Conservation (phyloP, 2,329 filamentous ascomycete species). For the Fusarium cicatricum region DNA sequence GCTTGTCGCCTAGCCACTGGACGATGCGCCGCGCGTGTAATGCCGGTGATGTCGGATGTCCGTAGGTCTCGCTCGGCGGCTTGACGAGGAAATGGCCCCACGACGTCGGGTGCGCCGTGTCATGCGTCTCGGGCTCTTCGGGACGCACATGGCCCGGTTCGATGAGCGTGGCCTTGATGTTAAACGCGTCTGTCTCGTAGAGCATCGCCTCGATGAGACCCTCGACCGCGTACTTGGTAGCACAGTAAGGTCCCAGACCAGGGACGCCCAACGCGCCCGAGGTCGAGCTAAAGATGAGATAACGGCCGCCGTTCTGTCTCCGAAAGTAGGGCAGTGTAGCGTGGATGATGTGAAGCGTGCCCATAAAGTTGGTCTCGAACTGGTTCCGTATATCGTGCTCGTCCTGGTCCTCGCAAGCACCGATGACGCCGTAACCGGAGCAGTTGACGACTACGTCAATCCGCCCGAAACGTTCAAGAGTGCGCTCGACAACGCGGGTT, state of each 20-base stretch:
- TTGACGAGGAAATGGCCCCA: slow-evolving; percentile 96
- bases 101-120: slow-evolving; percentile 69
- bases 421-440: slow-evolving; percentile 94
- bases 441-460: slow-evolving; percentile 94
- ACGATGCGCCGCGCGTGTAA: slow-evolving; percentile 90
- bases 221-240: slow-evolving; percentile 96
- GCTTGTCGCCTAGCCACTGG: slow-evolving; percentile 91
- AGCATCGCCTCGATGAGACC: slow-evolving; percentile 96
- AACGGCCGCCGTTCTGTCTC: slow-evolving; percentile 76
- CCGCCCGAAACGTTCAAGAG: slow-evolving; percentile 77
- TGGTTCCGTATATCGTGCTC: slow-evolving; percentile 94
- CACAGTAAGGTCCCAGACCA: slow-evolving; percentile 91
- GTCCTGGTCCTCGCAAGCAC: slow-evolving; percentile 95
- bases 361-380: slow-evolving; percentile 98
- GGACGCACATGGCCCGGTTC: slow-evolving; percentile 88
- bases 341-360: slow-evolving; percentile 92
- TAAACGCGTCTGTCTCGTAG: slow-evolving; percentile 91
- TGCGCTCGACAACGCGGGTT: slow-evolving; percentile 71
- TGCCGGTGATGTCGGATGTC: slow-evolving; percentile 79
- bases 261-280: slow-evolving; percentile 93
- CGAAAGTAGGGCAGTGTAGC: slow-evolving; percentile 88
- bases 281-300: slow-evolving; percentile 94
- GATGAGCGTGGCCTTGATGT: slow-evolving; percentile 92
- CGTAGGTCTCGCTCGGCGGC: slow-evolving; percentile 82
- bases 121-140: slow-evolving; percentile 73